A percentile compares a stretch with the other conserved stretches of the same genome.
These are phyloP conservation scores for Phytopythium delawarense DNA, from an alignment of 352 stramenopile genomes.

Conservation along the genomic window DNA sequence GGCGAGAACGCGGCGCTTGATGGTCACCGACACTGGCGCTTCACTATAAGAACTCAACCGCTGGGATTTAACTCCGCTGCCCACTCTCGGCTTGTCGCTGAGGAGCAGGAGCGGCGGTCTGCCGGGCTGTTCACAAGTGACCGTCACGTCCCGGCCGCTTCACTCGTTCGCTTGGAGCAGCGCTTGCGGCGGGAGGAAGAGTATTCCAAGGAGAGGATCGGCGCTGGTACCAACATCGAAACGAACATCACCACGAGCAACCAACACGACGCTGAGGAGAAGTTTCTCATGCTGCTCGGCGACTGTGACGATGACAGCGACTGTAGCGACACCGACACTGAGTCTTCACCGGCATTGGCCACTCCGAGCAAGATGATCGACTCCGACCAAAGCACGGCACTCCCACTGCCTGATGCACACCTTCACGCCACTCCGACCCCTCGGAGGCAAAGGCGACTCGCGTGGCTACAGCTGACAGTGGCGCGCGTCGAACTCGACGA, in stretches of 20 bases:
- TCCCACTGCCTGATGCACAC: background rate
- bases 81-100: background rate
- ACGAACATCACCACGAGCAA: background rate
- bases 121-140: background rate
- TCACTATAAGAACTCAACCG: background rate
- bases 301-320: background rate
- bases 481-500: slow-evolving; percentile 72
- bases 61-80: background rate
- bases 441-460: background rate
- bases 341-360: background rate
- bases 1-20: background rate
- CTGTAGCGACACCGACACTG: background rate
- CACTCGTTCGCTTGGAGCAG: slow-evolving; percentile 5
- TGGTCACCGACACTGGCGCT: background rate
- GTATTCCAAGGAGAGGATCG: background rate
- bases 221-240: background rate
- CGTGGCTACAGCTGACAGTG: slow-evolving; percentile 44
- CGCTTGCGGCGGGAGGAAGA: background rate
- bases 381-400: background rate
- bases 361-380: background rate
- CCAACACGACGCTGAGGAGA: background rate
- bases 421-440: background rate
- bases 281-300: background rate
- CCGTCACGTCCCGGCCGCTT: background rate
- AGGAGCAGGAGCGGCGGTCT: background rate